Percentiles rank a stretch among this genome's conserved stretches.
These are phyloP conservation scores for Lupinus albus DNA, from an alignment of 306 rosid genomes.

Conservation along the genomic window DNA sequence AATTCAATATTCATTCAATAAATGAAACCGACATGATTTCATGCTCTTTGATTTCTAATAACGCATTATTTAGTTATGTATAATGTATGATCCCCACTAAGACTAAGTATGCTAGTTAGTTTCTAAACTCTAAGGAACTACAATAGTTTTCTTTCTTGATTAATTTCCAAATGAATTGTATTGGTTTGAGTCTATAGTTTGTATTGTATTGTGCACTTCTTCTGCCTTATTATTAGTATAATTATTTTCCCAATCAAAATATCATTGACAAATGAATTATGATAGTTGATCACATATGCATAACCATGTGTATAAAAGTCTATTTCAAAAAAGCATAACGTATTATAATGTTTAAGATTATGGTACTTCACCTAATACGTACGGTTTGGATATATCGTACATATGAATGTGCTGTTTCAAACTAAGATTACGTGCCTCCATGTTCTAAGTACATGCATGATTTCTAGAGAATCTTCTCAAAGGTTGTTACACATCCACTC, in stretches of 20 bases:
- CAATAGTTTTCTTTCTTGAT: not conserved
- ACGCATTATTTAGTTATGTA: conserved; percentile 4
- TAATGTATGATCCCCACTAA: conserved; percentile 18
- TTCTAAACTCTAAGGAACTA: not conserved
- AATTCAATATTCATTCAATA: too few species aligned
- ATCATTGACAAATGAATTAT: not conserved
- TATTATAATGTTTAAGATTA: not conserved
- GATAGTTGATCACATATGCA: conserved; percentile 16
- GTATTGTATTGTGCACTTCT: too few species aligned
- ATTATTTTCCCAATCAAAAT: too few species aligned
- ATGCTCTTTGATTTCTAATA: too few species aligned
- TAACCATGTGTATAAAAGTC: not conserved
- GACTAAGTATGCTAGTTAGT: not conserved
- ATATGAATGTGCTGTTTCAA: not conserved
- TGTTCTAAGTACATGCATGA: not conserved
- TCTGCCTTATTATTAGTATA: too few species aligned
- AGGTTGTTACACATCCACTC: conserved; percentile 22
- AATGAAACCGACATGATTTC: too few species aligned
- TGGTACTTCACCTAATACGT: too few species aligned
- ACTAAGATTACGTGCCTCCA: not conserved
- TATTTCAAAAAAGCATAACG: not conserved
- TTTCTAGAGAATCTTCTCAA: conserved; percentile 19
- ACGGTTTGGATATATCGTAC: too few species aligned
- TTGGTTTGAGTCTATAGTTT: too few species aligned
- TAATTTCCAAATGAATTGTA: too few species aligned